A percentile compares a stretch with the other conserved stretches of the same genome.
Conservation (phyloP, 352 stramenopile genomes). For the Phytophthora capsici region DNA sequence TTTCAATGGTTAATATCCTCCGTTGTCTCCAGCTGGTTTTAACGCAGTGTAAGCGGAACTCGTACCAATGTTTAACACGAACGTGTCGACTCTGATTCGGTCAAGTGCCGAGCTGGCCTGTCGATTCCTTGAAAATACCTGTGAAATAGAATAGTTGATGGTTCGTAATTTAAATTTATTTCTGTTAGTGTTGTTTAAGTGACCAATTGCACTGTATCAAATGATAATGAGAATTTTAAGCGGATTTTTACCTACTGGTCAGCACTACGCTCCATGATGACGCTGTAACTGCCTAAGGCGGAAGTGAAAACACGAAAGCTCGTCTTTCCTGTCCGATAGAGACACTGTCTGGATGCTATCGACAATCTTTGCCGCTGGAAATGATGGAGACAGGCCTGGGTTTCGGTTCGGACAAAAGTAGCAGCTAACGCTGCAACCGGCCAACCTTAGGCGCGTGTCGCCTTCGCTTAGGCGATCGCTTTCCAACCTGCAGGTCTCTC, state of each 20-base stretch:
- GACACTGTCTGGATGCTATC: slow-evolving; percentile 19
- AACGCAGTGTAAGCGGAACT: background rate
- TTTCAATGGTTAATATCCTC: background rate
- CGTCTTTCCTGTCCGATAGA: slow-evolving; percentile 15
- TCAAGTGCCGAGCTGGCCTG: no score
- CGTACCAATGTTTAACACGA: no score
- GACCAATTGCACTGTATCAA: background rate
- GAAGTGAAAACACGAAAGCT: slow-evolving; percentile 8
- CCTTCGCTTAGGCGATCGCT: no score
- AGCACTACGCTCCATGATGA: slow-evolving; percentile 5
- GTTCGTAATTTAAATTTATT: no score
- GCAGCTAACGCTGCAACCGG: background rate
- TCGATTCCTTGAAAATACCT: no score
- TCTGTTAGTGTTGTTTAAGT: no score
- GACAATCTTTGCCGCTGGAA: background rate
- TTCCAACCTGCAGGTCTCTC: no score
- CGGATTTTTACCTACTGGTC: no score
- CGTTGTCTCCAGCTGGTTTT: background rate
- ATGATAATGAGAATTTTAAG: background rate
- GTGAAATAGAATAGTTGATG: no score
- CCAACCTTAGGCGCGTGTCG: slow-evolving; percentile 26
- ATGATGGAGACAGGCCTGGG: slow-evolving; percentile 7
- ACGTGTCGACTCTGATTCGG: no score
- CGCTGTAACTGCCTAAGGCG: slow-evolving; percentile 9
- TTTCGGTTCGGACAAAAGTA: slow-evolving; percentile 33